Evolutionary conservation across 306 rosid species (phyloP).

Genomic region (Arachis hypogaea): DNA sequence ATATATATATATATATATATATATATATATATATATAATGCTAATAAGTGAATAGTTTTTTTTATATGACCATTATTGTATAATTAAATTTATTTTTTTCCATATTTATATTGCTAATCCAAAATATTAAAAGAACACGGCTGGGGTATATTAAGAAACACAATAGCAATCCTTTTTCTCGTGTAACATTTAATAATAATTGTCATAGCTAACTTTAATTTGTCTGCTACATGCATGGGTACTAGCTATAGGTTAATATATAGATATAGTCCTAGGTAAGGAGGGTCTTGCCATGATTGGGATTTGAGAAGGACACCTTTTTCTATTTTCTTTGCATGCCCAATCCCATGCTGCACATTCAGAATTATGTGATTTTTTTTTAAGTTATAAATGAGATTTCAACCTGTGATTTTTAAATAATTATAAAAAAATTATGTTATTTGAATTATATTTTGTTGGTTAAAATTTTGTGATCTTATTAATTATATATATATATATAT

Average conservation of each 20-base stretch:
- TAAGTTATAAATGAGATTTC: too few species aligned
- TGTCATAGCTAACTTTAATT: background rate
- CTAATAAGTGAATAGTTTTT: too few species aligned
- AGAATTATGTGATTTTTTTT: constrained; percentile 7
- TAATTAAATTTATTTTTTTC: too few species aligned
- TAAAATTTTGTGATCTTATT: too few species aligned
- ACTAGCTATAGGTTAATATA: background rate
- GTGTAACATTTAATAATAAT: constrained; percentile 10
- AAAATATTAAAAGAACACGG: too few species aligned
- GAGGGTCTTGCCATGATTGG: background rate
- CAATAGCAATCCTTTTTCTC: constrained; percentile 5
- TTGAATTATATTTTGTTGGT: too few species aligned
- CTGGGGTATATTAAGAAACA: background rate
- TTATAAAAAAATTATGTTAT: too few species aligned
- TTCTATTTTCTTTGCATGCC: constrained; percentile 8
- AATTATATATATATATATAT: background rate
- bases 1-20: too few species aligned
- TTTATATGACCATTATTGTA: too few species aligned
- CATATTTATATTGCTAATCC: too few species aligned
- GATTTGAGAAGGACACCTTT: background rate
- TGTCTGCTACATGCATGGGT: constrained; percentile 22
- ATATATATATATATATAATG: too few species aligned
- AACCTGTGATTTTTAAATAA: too few species aligned
- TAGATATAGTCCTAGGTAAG: background rate
- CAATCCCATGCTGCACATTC: constrained; percentile 20